Evolutionary conservation across 345 rosid species (phyloP).

Genomic region (Diplotaxis tenuifolia): DNA sequence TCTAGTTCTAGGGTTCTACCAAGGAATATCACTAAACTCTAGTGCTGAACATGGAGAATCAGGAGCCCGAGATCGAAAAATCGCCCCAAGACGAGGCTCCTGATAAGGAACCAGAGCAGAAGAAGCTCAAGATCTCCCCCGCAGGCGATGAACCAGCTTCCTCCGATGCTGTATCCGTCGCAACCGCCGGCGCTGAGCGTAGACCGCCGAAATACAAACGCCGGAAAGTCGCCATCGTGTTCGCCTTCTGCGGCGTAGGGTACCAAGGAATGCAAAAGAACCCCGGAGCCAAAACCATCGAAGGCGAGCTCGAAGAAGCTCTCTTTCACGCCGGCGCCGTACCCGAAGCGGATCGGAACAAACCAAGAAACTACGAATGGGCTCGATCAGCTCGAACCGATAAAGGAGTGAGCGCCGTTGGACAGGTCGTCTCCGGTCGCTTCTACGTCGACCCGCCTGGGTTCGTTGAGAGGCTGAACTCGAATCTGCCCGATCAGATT

Average conservation of each 20-base stretch:
- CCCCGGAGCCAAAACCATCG: conserved; percentile 94
- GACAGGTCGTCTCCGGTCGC: conserved; percentile 88
- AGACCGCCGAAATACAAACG: conserved; percentile 62
- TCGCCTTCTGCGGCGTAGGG: conserved; percentile 93
- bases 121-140: conserved; percentile 61
- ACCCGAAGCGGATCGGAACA: conserved; percentile 78
- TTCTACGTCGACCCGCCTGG: conserved; percentile 92
- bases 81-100: conserved; percentile 38
- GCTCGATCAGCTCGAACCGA: conserved; percentile 93
- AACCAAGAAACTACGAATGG: conserved; percentile 71
- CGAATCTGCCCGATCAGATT: conserved; percentile 58
- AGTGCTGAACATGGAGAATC: conserved; percentile 38
- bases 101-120: conserved; percentile 57
- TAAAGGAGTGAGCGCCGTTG: conserved; percentile 96
- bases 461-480: conserved; percentile 69
- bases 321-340: conserved; percentile 80
- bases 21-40: conserved; percentile 3
- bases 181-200: conserved; percentile 18
- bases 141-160: conserved; percentile 42
- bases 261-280: conserved; percentile 99
- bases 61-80: conserved; percentile 21
- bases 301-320: conserved; percentile 95
- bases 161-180: conserved; percentile 14
- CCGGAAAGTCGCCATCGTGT: conserved; percentile 86
- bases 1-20: conserved; percentile 41